Evolutionary conservation across 805 yeast genomes (phyloP).

Genomic region (Kodamaea restingae): DNA sequence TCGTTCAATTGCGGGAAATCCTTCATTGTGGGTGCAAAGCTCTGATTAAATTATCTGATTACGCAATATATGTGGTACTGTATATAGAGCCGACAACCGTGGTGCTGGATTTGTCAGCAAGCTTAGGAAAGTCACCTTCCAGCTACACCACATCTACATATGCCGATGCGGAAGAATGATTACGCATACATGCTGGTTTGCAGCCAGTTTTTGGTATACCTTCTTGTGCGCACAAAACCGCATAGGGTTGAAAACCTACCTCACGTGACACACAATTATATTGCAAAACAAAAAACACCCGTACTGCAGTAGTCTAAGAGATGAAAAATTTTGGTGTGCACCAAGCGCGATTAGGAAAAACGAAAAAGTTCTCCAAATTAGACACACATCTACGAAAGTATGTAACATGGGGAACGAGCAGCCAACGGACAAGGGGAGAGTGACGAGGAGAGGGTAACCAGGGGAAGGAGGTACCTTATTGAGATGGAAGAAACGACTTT

Average conservation of each 20-base stretch:
- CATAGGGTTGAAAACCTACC: conserved; percentile 8
- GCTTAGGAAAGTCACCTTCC: too few species aligned
- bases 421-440: background rate
- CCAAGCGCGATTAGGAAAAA: conserved; percentile 4
- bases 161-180: too few species aligned
- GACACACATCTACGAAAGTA: conserved; percentile 8
- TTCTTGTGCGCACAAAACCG: background rate
- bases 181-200: too few species aligned
- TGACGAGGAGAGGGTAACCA: background rate
- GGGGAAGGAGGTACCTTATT: background rate
- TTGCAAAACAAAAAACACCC: background rate
- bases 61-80: conserved; percentile 8
- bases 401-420: conserved; percentile 2
- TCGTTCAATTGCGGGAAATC: conserved; percentile 31
- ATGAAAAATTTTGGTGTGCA: conserved; percentile 9
- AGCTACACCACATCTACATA: too few species aligned
- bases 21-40: conserved; percentile 13
- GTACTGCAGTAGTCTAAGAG: background rate
- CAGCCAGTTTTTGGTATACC: too few species aligned
- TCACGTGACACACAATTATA: conserved; percentile 5
- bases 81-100: background rate
- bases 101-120: too few species aligned
- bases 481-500: too few species aligned
- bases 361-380: conserved; percentile 6
- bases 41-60: conserved; percentile 1